Evolutionary conservation across 1,284 basidiomycete species (phyloP), one percentile per base, ranked within the genome.

Genomic region (Sanguinoderma infundibulare): DNA sequence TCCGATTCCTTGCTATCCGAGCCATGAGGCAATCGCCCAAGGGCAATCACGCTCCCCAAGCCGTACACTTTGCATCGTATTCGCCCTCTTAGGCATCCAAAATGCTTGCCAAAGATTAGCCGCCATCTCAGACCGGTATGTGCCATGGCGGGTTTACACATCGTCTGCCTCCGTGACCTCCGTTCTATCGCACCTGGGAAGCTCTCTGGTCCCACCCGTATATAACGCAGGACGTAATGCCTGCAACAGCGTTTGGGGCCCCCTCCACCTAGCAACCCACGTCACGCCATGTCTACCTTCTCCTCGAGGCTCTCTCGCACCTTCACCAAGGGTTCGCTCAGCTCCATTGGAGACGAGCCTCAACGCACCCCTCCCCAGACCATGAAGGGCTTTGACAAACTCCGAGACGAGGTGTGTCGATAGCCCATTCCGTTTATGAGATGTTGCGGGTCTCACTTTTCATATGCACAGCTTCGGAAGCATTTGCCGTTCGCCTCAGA

Each of bases 341-440:
- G 10, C 39, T 24, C 10, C 36, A 39, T 15, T 12, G 53, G 44
- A 0, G 46, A 46, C 32, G 44, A 17, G 6, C 4, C 35, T 3
- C 24, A 55, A 8, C 35, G 24, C 3, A 15, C 26, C 7, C 14
- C 55, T 2, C 32, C 57, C 10, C 46, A 53, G 20, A 28, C 50
- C 30, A 32, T 55, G 35, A 80, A 78, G 60, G 69, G 76, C 38
- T 68, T 85, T 56, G 75, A 75, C 20, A 79, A 78, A 47, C 77
- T 84, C 61, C 74, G 78, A 42, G 79, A 82, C 14, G 77, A 81
- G 73, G 84, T 83, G n/a, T 2, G 61, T 30, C 14, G n/a, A n/a
- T n/a, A n/a, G 35, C 34, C 71, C 44, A 26, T 32, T 55, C 20
- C 26, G 15, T 52, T 44, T 46, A 58, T 20, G 42, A 44, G 12